Base-by-base conservation (phyloP, 2,329 filamentous ascomycete genomes). In the Beauveria caledonica region DNA sequence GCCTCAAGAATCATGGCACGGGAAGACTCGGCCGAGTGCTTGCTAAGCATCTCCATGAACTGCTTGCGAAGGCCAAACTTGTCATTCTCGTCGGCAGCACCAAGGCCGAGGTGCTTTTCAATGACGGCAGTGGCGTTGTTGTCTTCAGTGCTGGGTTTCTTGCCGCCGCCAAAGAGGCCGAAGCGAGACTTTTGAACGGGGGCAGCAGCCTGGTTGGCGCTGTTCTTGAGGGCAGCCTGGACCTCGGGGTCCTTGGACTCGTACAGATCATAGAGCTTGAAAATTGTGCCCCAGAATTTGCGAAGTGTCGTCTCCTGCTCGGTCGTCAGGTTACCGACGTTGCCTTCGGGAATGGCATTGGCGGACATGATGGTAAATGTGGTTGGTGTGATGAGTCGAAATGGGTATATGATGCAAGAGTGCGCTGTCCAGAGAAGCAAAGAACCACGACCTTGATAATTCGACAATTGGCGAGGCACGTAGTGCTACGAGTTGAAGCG, bases 121-220 rank as follows among this genome's bases (percentile, higher is more conserved):
- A 61, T 51, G 21, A 49, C 29, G 21, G 62, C 50, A 21, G 36
- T 56, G 33, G 60, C 62, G 23, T 40, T 62, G 45, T 25, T 82
- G 23, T 72, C 72, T 42, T 79, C 77, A 33, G 69, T 65, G 62
- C 15, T 68, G 62, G 60, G 48, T 21, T 61, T 61, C 46, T 61
- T 61, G 68, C 80, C 82, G 62, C 80, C 77, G 64, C 82, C 80
- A 69, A 91, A 91, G 11, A 91, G 72, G 36, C 79, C 78, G 61
- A 88, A 76, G 58, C 84, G 81, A 71, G 86, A 86, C 74, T 89
- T 91, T 72, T 89, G 87, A 66, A 86, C 84, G 25, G 75, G 67
- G 27, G 65, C 63, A 39, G 71, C 63, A 55, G 68, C 66, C n/a
- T 72, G 68, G 27, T 74, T 74, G 39, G 67, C 66, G 9, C 63